Evolutionary conservation across 1,284 basidiomycete genomes (phyloP), one percentile per base, ranked within the genome.

Genomic region (Boletus smithii): DNA sequence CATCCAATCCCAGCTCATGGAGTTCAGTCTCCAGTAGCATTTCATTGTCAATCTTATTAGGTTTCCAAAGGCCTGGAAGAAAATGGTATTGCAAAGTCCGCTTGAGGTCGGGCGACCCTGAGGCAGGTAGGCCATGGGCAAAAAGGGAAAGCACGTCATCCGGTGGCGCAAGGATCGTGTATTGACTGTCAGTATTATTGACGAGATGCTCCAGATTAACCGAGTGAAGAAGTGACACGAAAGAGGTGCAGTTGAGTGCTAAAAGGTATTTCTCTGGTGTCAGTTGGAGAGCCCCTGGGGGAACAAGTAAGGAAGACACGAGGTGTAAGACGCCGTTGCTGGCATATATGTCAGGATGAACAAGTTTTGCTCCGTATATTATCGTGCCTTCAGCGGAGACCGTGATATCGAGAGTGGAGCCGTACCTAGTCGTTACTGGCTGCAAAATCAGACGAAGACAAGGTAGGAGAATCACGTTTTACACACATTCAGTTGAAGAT

Each of bases 261-360:
- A 95, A 75, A 5, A 97, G 81, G 53, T 84, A 93, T 69, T 99
- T 98, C 71, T 99, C 95, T 5, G 94, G 86, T 1, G 91, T 95
- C 36, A 95, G 72, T 54, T 81, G 76, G 37, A 99, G 80, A 26
- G 87, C 76, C 8, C 80, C 83, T 0, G 80, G 76, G 1, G 93
- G 90, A 11, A 97, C 67, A 11, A 99, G 80, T 18, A 99, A 77
- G 11, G 81, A 79, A 8, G 89, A 88, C 33, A 99, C 78, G 36
- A 94, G 79, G 67, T 99, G 97, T 17, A 98, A 67, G 34, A 98
- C 97, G 40, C 94, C 94, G 57, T 97, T 97, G n/a, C 89, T 85
- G 3, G 91, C 91, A 57, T 94, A 91, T 36, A 95, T 82, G 62
- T 97, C 93, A 5, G 82, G 79, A 14, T 83, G 73, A 8, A 83